Evolutionary conservation across 75 land plant species (phyloP), one percentile per base, ranked within the genome.

Genomic region (Adiantum capillusveneris): DNA sequence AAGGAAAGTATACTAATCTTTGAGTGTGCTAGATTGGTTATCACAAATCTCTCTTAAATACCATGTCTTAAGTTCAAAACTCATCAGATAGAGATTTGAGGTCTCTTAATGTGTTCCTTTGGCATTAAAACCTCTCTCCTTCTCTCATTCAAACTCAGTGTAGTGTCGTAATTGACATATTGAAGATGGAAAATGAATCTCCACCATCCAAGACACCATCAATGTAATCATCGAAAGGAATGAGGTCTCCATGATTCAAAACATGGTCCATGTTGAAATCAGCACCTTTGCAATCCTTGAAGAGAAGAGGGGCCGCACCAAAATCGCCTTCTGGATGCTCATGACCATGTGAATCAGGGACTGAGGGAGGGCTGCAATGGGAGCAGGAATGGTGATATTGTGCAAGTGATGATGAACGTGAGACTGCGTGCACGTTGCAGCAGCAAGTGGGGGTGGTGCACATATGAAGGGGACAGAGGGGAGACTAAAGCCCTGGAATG

Each of bases 101-200:
- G n/a, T n/a, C n/a, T n/a, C n/a, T n/a, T n/a, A n/a, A n/a, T n/a
- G n/a, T n/a, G n/a, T n/a, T n/a, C n/a, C n/a, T n/a, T n/a, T n/a
- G n/a, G n/a, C n/a, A n/a, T n/a, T n/a, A n/a, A n/a, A n/a, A n/a
- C n/a, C n/a, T n/a, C n/a, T n/a, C n/a, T n/a, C n/a, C n/a, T n/a
- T n/a, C 1, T 41, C 11, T 25, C 25, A 13, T 58, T 44, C 25
- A 49, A 59, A 27, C 51, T 62, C 27, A 12, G 16, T 29, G 52
- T 27, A 21, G 28, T 36, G 30, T 36, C 29, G 43, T 62, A 65
- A 29, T 61, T 51, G 12, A 62, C 31, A 37, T 57, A 25, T 41
- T 56, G 29, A 72, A 65, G 42, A 72, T 57, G 11, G 69, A 52
- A 39, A 65, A n/a, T n/a, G n/a, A 64, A 24, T 55, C 72, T 48